A percentile compares a stretch with the other conserved stretches of the same genome.
Evolutionary conservation across 345 rosid genomes (phyloP).

Genomic region (Citrus cavaleriei): DNA sequence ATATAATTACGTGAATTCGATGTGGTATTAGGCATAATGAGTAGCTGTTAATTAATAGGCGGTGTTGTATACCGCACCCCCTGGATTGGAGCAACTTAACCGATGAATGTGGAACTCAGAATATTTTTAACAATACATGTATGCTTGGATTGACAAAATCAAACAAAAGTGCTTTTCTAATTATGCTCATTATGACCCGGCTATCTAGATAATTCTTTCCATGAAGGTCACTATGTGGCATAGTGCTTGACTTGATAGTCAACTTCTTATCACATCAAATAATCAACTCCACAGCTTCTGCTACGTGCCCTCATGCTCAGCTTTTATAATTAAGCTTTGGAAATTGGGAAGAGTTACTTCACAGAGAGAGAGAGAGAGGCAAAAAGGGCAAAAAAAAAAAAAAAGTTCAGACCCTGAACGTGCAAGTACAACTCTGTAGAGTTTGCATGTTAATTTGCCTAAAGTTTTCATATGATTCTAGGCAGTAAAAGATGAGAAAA

Average conservation of each 20-base stretch:
- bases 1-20: background rate
- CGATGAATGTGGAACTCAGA: slow-evolving; percentile 18
- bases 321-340: background rate
- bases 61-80: background rate
- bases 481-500: background rate
- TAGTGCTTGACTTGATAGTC: background rate
- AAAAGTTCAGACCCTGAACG: too few relatives aligned
- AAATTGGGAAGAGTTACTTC: too few relatives aligned
- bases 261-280: slow-evolving; percentile 5
- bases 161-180: slow-evolving; percentile 1
- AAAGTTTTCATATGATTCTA: background rate
- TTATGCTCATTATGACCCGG: background rate
- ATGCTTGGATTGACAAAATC: background rate
- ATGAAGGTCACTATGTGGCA: background rate
- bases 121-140: background rate
- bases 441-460: background rate
- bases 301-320: background rate
- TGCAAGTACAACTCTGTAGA: background rate
- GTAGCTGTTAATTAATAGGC: background rate
- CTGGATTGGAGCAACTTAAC: slow-evolving; percentile 3
- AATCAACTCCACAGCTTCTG: background rate
- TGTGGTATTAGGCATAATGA: background rate
- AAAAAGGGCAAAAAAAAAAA: background rate
- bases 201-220: background rate
- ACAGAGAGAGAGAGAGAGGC: background rate